These are phyloP conservation scores for Diutina neorugosa DNA, from an alignment of 1,139 yeast genomes.

Conservation along the genomic window DNA sequence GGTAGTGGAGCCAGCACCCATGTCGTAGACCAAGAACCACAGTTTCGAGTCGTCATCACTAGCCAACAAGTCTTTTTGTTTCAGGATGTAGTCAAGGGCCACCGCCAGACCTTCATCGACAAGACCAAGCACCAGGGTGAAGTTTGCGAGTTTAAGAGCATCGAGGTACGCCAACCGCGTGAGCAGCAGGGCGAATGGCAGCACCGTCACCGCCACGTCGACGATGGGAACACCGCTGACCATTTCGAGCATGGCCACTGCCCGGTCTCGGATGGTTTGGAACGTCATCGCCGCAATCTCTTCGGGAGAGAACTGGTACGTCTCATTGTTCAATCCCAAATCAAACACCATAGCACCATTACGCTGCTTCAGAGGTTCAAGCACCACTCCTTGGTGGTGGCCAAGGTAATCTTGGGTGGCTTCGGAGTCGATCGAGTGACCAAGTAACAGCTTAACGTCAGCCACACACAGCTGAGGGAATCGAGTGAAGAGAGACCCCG, in stretches of 20 bases:
- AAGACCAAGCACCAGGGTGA: constrained; percentile 46
- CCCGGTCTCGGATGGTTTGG: constrained; percentile 54
- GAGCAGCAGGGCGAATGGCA: constrained; percentile 53
- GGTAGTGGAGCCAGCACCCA: constrained; percentile 87
- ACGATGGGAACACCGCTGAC: background rate
- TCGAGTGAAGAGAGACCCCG: constrained; percentile 58
- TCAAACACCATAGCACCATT: constrained; percentile 46
- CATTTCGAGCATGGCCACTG: constrained; percentile 30
- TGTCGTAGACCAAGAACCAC: constrained; percentile 69
- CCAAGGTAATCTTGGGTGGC: constrained; percentile 31
- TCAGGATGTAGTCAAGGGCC: constrained; percentile 63
- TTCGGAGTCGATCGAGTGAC: constrained; percentile 41
- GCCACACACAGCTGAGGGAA: constrained; percentile 62
- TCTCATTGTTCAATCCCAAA: constrained; percentile 33
- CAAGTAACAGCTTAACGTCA: constrained; percentile 61
- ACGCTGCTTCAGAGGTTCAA: constrained; percentile 27
- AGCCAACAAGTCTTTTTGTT: constrained; percentile 26
- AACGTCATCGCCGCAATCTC: constrained; percentile 80
- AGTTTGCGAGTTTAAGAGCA: constrained; percentile 60
- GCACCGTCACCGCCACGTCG: constrained; percentile 68
- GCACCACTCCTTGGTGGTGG: constrained; percentile 50
- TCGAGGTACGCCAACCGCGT: constrained; percentile 67
- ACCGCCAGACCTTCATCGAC: constrained; percentile 90
- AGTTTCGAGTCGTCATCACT: constrained; percentile 30
- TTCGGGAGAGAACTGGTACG: constrained; percentile 39